Conservation (phyloP, 345 rosid species). For the Populus pruinosa region DNA sequence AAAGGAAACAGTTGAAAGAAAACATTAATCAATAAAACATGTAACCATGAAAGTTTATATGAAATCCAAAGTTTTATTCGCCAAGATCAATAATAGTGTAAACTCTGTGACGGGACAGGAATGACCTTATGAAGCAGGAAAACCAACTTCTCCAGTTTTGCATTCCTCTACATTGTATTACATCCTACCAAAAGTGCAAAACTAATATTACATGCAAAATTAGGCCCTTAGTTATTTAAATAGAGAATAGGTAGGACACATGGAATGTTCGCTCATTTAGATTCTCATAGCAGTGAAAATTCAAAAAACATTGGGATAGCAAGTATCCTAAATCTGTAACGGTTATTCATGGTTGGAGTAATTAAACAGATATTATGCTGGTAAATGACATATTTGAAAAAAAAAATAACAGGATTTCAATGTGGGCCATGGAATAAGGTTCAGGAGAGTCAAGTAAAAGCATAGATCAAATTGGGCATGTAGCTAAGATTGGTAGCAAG, state of each 20-base stretch:
- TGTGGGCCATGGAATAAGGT: not conserved
- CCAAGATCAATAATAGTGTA: not conserved
- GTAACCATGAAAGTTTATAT: not conserved
- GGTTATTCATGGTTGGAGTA: not conserved
- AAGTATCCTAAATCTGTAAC: not conserved
- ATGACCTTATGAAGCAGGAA: not conserved
- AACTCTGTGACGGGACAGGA: not conserved
- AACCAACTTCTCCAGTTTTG: not conserved
- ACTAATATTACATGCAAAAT: not conserved
- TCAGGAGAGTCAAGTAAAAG: not conserved
- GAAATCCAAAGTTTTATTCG: not conserved
- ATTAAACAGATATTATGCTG: not conserved
- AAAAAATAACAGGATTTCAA: not conserved
- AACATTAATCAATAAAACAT: not conserved
- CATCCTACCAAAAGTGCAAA: not conserved
- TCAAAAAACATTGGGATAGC: not conserved
- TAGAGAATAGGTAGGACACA: not conserved
- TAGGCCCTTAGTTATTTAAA: not conserved
- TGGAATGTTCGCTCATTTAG: not conserved
- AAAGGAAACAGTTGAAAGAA: not conserved
- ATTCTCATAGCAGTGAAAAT: not conserved
- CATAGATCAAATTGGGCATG: not conserved
- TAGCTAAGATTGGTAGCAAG: not conserved
- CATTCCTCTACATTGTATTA: not conserved
- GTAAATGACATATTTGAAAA: not conserved